Conservation (phyloP, 805 yeast species). For the Cyberlindnera samutprakarnensis region DNA sequence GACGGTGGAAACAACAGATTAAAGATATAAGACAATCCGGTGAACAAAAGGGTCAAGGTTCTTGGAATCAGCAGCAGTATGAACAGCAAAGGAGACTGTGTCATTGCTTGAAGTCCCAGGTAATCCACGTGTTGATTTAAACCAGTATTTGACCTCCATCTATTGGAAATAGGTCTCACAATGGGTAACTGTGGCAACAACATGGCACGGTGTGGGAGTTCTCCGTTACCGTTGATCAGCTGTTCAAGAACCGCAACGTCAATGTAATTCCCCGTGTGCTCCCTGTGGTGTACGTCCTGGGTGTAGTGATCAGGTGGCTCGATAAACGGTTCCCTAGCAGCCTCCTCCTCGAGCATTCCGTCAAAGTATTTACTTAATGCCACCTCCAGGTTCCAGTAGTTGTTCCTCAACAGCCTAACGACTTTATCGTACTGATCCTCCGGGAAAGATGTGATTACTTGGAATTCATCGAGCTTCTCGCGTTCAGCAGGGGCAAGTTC, state of each 20-base stretch:
- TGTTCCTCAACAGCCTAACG: slow-evolving; percentile 36
- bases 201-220: neutral
- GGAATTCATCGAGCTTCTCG: slow-evolving; percentile 38
- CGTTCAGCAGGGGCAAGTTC: slow-evolving; percentile 34
- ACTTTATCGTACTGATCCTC: slow-evolving; percentile 41
- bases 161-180: slow-evolving; percentile 26
- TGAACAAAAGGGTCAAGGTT: slow-evolving; percentile 34
- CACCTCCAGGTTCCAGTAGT: slow-evolving; percentile 55
- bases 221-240: slow-evolving; percentile 1
- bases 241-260: neutral
- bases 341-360: slow-evolving; percentile 32
- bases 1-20: slow-evolving; percentile 29
- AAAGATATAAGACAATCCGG: slow-evolving; percentile 29
- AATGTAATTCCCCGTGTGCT: neutral
- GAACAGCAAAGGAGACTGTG: slow-evolving; percentile 35
- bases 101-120: slow-evolving; percentile 10
- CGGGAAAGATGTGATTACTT: slow-evolving; percentile 41
- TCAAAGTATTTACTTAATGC: slow-evolving; percentile 60
- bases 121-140: slow-evolving; percentile 4
- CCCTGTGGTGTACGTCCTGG: neutral
- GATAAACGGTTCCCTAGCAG: slow-evolving; percentile 3
- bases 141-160: slow-evolving; percentile 15
- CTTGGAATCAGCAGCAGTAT: slow-evolving; percentile 51
- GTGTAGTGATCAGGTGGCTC: neutral
- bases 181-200: slow-evolving; percentile 23